Conservation (phyloP, 2,329 filamentous ascomycete genomes). For the Pezicula neosporulosa region DNA sequence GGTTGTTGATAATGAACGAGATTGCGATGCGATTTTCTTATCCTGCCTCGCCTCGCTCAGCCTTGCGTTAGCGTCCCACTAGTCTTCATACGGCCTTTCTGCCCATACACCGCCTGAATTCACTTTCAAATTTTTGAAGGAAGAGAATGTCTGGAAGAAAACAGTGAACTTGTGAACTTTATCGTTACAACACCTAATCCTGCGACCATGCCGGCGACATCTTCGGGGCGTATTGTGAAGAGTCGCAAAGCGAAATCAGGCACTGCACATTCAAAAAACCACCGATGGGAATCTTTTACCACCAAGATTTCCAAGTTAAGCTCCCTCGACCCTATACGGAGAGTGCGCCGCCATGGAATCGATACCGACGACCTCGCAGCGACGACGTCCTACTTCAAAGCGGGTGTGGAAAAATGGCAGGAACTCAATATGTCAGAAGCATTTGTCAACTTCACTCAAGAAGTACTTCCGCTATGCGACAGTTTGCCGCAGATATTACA, state of each 20-base stretch:
- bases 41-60: not conserved
- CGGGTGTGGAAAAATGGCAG: slow-evolving; percentile 80
- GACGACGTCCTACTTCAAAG: slow-evolving; percentile 82
- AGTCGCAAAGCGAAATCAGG: slow-evolving; percentile 65
- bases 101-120: slow-evolving; percentile 8
- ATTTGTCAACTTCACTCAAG: slow-evolving; percentile 74
- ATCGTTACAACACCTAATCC: slow-evolving; percentile 7
- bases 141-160: slow-evolving; percentile 2
- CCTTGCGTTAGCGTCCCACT: slow-evolving; percentile 2
- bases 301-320: slow-evolving; percentile 87
- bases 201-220: slow-evolving; percentile 56
- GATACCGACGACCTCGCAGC: slow-evolving; percentile 73
- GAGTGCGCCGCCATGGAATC: slow-evolving; percentile 80
- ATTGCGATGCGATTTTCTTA: not conserved
- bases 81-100: slow-evolving; percentile 6
- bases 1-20: not conserved
- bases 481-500: slow-evolving; percentile 90
- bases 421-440: slow-evolving; percentile 85
- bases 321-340: slow-evolving; percentile 84
- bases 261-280: slow-evolving; percentile 75
- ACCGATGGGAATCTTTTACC: slow-evolving; percentile 89
- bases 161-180: slow-evolving; percentile 2
- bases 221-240: slow-evolving; percentile 66
- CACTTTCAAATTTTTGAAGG: not conserved
- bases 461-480: slow-evolving; percentile 76